Percentiles rank a stretch among this genome's conserved stretches.
phyloP scores from a whole-genome alignment of 75 land plant species.

The Cunninghamia lanceolata region DNA sequence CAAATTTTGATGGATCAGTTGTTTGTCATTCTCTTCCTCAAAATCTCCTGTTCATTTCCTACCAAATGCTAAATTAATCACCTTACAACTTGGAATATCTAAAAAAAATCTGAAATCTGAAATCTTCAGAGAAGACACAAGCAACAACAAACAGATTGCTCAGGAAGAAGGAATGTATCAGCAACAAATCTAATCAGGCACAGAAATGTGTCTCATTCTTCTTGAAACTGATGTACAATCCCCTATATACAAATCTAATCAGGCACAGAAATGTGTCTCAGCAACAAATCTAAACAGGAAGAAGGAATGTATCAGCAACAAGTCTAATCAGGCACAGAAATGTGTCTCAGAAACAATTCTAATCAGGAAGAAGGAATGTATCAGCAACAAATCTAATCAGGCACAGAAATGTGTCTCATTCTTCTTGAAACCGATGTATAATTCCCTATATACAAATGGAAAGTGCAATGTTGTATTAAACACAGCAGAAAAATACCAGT shows the following conservation, averaged over 20 bases:
- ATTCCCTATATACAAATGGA: neutral
- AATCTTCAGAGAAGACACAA: neutral
- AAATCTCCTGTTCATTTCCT: neutral
- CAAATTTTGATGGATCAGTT: conserved; percentile 1
- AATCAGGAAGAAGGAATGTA: neutral
- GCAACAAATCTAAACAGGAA: no score
- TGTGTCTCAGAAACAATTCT: neutral
- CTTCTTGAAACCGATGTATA: neutral
- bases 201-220: neutral
- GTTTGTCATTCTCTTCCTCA: neutral
- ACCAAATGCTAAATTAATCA: neutral
- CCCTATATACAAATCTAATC: no score
- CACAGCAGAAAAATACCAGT: neutral
- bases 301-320: neutral
- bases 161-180: conserved; percentile 1
- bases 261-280: no score
- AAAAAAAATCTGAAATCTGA: neutral
- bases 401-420: neutral
- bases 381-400: neutral
- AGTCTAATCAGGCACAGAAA: neutral
- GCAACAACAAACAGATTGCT: neutral
- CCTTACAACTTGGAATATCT: neutral
- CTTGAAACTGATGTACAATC: neutral
- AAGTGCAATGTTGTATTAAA: neutral
- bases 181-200: neutral